These are phyloP conservation scores for Spiraea crenata DNA, from an alignment of 331 rosid genomes.

Conservation along the genomic window DNA sequence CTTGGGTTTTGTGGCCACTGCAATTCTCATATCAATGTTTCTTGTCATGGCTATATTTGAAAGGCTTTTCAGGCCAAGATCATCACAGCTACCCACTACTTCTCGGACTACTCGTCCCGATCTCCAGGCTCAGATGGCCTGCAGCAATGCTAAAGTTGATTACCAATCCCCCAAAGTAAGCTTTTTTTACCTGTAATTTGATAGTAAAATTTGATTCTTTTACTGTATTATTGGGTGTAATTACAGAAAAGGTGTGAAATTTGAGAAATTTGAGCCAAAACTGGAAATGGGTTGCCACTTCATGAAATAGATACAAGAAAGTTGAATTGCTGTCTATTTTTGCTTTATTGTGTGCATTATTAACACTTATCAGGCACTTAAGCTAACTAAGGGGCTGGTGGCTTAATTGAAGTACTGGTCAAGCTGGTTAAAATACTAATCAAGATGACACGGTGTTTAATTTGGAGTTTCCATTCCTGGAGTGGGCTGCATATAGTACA, in stretches of 20 bases:
- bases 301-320: background rate
- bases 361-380: background rate
- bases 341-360: background rate
- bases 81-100: constrained; percentile 16
- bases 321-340: background rate
- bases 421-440: background rate
- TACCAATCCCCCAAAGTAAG: constrained; percentile 49
- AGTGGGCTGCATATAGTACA: constrained; percentile 33
- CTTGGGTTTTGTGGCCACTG: constrained; percentile 73
- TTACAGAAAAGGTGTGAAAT: too few relatives aligned
- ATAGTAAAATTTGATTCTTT: background rate
- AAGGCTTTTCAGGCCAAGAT: constrained; percentile 56
- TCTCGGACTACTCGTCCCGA: constrained; percentile 31
- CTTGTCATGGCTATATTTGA: constrained; percentile 73
- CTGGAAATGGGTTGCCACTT: background rate
- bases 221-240: background rate
- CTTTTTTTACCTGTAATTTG: constrained; percentile 2
- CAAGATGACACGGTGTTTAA: background rate
- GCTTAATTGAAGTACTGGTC: constrained; percentile 5
- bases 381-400: constrained; percentile 7
- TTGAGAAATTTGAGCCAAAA: too few relatives aligned
- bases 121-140: constrained; percentile 40
- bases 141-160: constrained; percentile 36
- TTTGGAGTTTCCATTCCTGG: constrained; percentile 15
- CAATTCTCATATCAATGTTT: constrained; percentile 70